These are phyloP conservation scores for Tritrichomonas foetus DNA, from an alignment of 208 protist genomes.

Conservation along the genomic window DNA sequence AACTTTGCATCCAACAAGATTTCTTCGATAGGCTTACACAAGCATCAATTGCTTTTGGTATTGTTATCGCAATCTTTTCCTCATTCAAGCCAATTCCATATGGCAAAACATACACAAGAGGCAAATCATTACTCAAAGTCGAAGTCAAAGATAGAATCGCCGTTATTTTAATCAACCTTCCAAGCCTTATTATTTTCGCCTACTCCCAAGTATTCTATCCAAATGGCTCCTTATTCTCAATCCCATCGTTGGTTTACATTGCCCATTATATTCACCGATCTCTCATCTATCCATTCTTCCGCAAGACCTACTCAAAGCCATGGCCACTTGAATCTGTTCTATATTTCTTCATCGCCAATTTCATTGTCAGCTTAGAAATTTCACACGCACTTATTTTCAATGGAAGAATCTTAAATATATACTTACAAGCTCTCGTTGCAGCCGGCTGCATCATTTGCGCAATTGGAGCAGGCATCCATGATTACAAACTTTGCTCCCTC, in stretches of 20 bases:
- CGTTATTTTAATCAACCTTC: background rate
- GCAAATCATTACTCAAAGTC: background rate
- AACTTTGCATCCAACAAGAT: too few relatives aligned
- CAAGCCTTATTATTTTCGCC: background rate
- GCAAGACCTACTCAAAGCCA: background rate
- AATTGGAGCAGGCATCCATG: background rate
- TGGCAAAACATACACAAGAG: constrained; percentile 17
- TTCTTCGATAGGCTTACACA: too few relatives aligned
- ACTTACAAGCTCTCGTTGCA: background rate
- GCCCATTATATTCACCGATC: background rate
- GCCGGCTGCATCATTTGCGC: background rate
- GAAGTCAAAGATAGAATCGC: constrained; percentile 31
- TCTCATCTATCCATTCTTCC: background rate
- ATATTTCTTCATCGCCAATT: background rate
- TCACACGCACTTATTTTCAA: background rate
- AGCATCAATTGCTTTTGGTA: background rate
- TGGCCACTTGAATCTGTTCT: constrained; percentile 35
- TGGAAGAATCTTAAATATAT: background rate
- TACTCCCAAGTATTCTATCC: background rate
- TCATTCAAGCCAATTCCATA: background rate
- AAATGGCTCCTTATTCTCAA: background rate
- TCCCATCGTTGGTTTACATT: background rate
- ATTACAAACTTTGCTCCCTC: background rate
- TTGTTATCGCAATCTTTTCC: background rate
- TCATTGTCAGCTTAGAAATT: background rate